Evolutionary conservation across 108 stramenopile genomes (phyloP).

Genomic region (Mediolabrus comicus): DNA sequence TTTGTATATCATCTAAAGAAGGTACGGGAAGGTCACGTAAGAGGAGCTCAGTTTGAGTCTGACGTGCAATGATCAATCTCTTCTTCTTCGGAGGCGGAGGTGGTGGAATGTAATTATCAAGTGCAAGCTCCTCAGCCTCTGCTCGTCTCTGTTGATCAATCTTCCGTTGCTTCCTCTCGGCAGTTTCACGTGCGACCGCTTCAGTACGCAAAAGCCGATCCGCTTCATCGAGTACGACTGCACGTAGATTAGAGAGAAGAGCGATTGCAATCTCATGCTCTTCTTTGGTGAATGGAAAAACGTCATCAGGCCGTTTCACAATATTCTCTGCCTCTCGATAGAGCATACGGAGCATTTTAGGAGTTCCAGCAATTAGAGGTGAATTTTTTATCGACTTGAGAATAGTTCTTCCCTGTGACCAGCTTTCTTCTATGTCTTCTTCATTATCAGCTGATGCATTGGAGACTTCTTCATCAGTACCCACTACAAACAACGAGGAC

Average conservation of each 20-base stretch:
- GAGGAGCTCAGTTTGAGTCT: slow-evolving; percentile 48
- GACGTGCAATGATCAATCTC: slow-evolving; percentile 25
- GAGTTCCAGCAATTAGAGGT: slow-evolving; percentile 63
- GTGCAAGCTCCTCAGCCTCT: neutral
- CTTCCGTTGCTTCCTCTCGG: slow-evolving; percentile 37
- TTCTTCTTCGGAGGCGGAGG: slow-evolving; percentile 20
- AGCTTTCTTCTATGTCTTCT: neutral
- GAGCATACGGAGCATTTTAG: slow-evolving; percentile 58
- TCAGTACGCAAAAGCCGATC: slow-evolving; percentile 73
- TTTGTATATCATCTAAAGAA: slow-evolving; percentile 42
- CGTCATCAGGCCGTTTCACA: neutral
- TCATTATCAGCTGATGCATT: neutral
- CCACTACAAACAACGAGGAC: slow-evolving; percentile 41
- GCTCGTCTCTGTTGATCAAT: slow-evolving; percentile 15
- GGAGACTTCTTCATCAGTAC: slow-evolving; percentile 2
- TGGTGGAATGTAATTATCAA: neutral
- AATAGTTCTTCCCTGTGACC: slow-evolving; percentile 1
- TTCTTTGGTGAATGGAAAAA: slow-evolving; percentile 7
- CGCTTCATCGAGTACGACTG: slow-evolving; percentile 74
- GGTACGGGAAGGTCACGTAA: slow-evolving; percentile 38
- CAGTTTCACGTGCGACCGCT: slow-evolving; percentile 41
- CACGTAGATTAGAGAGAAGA: slow-evolving; percentile 44
- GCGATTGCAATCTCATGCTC: slow-evolving; percentile 29
- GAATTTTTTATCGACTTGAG: slow-evolving; percentile 17
- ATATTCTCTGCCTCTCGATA: slow-evolving; percentile 34